Conservation (phyloP, 495 filamentous ascomycete genomes). For the Hypoxylon subgilvum region DNA sequence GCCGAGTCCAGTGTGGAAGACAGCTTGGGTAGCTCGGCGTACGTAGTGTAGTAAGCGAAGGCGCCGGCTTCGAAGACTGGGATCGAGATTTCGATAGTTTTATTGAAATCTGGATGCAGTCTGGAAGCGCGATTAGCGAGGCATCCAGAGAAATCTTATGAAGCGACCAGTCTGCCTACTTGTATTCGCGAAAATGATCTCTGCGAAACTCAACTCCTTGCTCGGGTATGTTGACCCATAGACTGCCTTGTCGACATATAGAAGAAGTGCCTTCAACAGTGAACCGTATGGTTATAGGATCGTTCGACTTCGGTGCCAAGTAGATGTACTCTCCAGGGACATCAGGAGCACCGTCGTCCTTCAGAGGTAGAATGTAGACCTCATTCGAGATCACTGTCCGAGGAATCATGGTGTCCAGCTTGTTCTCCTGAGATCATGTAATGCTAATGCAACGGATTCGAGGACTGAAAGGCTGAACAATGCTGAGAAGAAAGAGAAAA, state of each 20-base stretch:
- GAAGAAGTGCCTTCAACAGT: conserved; percentile 95
- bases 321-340: conserved; percentile 90
- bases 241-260: conserved; percentile 87
- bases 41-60: conserved; percentile 95
- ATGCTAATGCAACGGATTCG: too few species aligned
- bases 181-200: conserved; percentile 80
- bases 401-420: conserved; percentile 50
- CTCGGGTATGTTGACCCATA: conserved; percentile 94
- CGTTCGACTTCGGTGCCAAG: conserved; percentile 73
- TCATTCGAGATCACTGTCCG: conserved; percentile 63
- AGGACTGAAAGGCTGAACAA: too few species aligned
- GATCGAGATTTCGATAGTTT: conserved; percentile 85
- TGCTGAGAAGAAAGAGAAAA: not conserved
- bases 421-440: not conserved
- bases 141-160: not conserved
- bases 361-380: conserved; percentile 86
- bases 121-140: conserved; percentile 55
- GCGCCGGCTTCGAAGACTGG: conserved; percentile 83
- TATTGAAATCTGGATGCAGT: conserved; percentile 89
- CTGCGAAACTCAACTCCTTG: conserved; percentile 75
- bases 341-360: conserved; percentile 89
- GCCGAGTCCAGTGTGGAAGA: conserved; percentile 59
- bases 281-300: conserved; percentile 82
- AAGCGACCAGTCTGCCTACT: conserved; percentile 60
- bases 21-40: conserved; percentile 82